A percentile compares a stretch with the other conserved stretches of the same genome.
phyloP scores from a whole-genome alignment of 257 asterid genomes.

The Osmanthus fragrans region DNA sequence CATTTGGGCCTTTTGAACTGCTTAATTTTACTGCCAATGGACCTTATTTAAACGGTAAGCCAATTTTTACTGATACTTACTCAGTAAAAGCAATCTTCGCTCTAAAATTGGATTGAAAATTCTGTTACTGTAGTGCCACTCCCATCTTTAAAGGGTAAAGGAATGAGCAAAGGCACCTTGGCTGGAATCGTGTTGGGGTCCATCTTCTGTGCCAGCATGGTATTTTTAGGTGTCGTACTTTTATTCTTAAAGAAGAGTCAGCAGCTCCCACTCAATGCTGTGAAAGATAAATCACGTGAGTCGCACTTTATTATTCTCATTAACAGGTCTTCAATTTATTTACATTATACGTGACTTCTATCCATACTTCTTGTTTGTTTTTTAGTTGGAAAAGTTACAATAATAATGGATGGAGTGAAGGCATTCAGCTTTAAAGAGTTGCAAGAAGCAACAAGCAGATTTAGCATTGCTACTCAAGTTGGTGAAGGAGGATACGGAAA shows the following conservation, averaged over 20 bases:
- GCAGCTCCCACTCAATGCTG: slow-evolving; percentile 12
- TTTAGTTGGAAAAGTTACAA: slow-evolving; percentile 38
- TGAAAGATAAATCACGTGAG: slow-evolving; percentile 37
- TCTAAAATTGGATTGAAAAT: slow-evolving; percentile 8
- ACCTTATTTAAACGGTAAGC: slow-evolving; percentile 37
- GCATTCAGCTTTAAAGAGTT: slow-evolving; percentile 45
- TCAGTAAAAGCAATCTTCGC: background rate
- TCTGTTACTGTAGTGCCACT: slow-evolving; percentile 27
- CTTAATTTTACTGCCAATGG: slow-evolving; percentile 50
- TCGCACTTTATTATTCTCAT: background rate
- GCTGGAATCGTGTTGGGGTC: slow-evolving; percentile 45
- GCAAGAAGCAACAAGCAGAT: slow-evolving; percentile 38
- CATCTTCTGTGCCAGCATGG: slow-evolving; percentile 28
- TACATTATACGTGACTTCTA: background rate
- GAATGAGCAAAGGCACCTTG: slow-evolving; percentile 43
- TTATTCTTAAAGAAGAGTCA: slow-evolving; percentile 23
- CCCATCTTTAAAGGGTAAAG: slow-evolving; percentile 32
- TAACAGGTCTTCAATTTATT: background rate
- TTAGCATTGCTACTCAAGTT: slow-evolving; percentile 40
- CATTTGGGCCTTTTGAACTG: slow-evolving; percentile 58
- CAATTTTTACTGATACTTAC: background rate
- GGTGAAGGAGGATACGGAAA: slow-evolving; percentile 74
- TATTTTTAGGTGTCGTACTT: slow-evolving; percentile 28
- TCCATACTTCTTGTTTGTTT: slow-evolving; percentile 6
- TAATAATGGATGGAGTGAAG: slow-evolving; percentile 62